Conservation (phyloP, 2,329 filamentous ascomycete genomes). For the Eutypa lata region DNA sequence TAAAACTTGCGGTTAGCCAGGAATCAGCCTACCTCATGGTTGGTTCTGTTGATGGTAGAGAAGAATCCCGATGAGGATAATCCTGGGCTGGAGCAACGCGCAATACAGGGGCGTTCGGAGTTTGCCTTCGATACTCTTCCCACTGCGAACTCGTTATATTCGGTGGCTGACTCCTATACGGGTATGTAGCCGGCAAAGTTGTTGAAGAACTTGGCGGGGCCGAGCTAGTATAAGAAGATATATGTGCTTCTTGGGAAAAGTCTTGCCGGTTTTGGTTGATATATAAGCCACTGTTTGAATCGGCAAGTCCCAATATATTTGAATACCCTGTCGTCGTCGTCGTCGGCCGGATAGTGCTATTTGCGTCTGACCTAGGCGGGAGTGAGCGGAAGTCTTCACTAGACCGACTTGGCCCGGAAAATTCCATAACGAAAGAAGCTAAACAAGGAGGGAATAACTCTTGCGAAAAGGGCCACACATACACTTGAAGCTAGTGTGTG, state of each 20-base stretch:
- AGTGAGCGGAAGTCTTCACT: background rate
- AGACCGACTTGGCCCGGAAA: background rate
- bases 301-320: background rate
- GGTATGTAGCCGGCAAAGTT: background rate
- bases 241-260: background rate
- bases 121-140: conserved; percentile 15
- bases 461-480: background rate
- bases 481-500: background rate
- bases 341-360: background rate
- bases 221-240: background rate
- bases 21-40: conserved; percentile 34
- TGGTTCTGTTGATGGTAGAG: conserved; percentile 16
- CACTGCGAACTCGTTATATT: conserved; percentile 6
- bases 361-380: background rate
- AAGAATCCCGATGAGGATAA: conserved; percentile 19
- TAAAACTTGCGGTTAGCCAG: background rate
- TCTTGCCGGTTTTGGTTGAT: background rate
- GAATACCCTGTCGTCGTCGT: background rate
- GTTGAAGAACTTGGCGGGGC: background rate
- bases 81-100: conserved; percentile 31
- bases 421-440: background rate
- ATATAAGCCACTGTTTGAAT: background rate
- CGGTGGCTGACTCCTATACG: background rate
- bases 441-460: background rate
- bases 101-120: conserved; percentile 25